Percentiles rank a stretch among this genome's conserved stretches.
phyloP scores from a whole-genome alignment of 2,329 filamentous ascomycete genomes.

The Colletotrichum kahawae region DNA sequence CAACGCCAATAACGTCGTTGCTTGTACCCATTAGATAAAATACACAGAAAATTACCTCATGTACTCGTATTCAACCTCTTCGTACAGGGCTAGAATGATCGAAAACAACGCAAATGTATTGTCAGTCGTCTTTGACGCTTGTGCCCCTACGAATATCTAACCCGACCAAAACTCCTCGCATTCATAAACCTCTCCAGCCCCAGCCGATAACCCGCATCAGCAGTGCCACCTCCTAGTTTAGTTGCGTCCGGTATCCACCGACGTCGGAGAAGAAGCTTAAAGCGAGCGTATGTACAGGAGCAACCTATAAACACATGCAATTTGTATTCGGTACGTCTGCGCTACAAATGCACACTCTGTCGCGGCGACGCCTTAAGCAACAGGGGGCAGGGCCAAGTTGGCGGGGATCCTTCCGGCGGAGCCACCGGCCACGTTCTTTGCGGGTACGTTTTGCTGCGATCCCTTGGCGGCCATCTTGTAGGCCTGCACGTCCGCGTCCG shows the following conservation, averaged over 20 bases:
- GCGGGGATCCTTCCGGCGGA: background rate
- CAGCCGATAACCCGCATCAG: background rate
- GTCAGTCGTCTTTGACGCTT: background rate
- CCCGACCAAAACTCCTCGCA: background rate
- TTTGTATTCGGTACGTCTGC: background rate
- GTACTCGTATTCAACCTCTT: no score
- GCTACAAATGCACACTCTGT: background rate
- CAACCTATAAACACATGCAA: background rate
- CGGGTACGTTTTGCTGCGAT: constrained; percentile 6
- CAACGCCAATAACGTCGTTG: no score
- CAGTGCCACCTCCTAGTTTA: background rate
- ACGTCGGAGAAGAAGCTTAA: background rate
- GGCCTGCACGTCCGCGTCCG: constrained; percentile 4
- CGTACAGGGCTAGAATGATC: no score
- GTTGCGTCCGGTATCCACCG: background rate
- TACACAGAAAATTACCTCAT: no score
- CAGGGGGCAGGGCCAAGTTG: background rate
- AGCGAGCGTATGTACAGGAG: background rate
- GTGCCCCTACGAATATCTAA: background rate
- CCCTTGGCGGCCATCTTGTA: background rate
- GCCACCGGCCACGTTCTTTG: constrained; percentile 12
- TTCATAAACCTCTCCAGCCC: background rate
- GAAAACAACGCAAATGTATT: background rate
- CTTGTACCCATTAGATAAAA: no score
- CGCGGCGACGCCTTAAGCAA: background rate